Evolutionary conservation across 2,329 filamentous ascomycete species (phyloP), one percentile per base, ranked within the genome.

Genomic region (Penicillium sp.): DNA sequence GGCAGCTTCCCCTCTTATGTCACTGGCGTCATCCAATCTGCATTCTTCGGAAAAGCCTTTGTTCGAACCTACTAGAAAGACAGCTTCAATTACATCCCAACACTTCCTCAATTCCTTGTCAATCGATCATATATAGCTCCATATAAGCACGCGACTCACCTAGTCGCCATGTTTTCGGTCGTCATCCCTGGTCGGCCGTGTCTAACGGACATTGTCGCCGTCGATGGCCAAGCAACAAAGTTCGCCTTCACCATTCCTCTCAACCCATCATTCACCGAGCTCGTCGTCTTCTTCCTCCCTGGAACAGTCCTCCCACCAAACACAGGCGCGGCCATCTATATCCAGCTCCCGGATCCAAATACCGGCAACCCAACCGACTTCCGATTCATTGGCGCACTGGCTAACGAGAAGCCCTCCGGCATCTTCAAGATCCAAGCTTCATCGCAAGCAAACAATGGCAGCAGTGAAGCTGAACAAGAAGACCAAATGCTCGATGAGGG

Each of bases 211-310:
- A 82, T 86, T 37, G 70, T 76, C 61, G 73, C 77, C 25, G 72
- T 84, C 33, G 81, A 81, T 33, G 78, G 84, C 57, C 84, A 84
- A 61, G 78, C 83, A 46, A 86, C 85, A 2, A 87, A 89, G 75
- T 87, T 87, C 75, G 84, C 85, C 55, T 88, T 89, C 76, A 79
- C 86, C 55, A 92, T 95, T 75, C 87, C 89, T 16, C 75, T 84
- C 6, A 71, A 75, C 28, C 84, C 86, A 1, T 70, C 81, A 5
- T 87, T 89, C 75, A 83, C 80, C 57, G 93, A 98, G 75, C 85
- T 98, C 58, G 90, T 93, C 70, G 88, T 98, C 59, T 96, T 98
- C 80, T 83, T 97, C 38, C 85, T 97, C 0, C 96, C 95, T 0
- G 90, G 89, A 46, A 83, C 89, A 10, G 77, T 84, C 10, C 83